Base-by-base conservation (phyloP, 2,329 filamentous ascomycete genomes). In the Cytospora piceae region DNA sequence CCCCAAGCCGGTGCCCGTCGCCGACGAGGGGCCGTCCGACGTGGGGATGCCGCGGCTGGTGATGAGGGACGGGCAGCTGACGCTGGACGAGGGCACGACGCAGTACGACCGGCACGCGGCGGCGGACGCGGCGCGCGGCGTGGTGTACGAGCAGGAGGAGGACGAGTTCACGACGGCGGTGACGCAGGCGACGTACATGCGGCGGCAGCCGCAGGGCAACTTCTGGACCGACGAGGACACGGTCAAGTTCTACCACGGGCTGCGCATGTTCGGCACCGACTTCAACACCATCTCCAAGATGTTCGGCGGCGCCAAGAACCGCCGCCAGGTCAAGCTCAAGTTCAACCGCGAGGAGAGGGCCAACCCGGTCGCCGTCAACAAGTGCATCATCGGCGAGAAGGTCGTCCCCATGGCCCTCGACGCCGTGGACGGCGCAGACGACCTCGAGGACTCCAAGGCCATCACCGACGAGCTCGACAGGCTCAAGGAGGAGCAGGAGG, bases 201-300 rank as follows among this genome's bases (percentile, higher is more conserved):
- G 81, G 71, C 79, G 79, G 29, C 80, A 89, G 73, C 89, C 91
- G 73, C 78, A 87, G 73, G 86, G 87, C 64, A 87, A 90, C 70
- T 81, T 85, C 37, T 96, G 92, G 92, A 86, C 83, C 58, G 82
- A 85, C n/a, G 84, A 86, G 15, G 85, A 89, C 67, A 94, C 90
- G 4, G 88, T 91, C 63, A 81, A 86, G 54, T 95, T 95, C 78
- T 95, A 93, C 79, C 84, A 88, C 32, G 89, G 87, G 0, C 81
- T 96, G 2, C 79, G 82, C 65, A 90, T 90, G 83, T 94, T 93
- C 73, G 92, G 92, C 64, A 94, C 91, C 1, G 91, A 94, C 74
- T 96, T 95, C 73, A 85, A 89, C 74, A 91, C 92, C 77, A 93
- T 96, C 71, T 84, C 86, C 66, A 86, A 87, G 71, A 87, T 93